Base-by-base conservation (phyloP, 805 yeast genomes). In the Pichia nakasei region DNA sequence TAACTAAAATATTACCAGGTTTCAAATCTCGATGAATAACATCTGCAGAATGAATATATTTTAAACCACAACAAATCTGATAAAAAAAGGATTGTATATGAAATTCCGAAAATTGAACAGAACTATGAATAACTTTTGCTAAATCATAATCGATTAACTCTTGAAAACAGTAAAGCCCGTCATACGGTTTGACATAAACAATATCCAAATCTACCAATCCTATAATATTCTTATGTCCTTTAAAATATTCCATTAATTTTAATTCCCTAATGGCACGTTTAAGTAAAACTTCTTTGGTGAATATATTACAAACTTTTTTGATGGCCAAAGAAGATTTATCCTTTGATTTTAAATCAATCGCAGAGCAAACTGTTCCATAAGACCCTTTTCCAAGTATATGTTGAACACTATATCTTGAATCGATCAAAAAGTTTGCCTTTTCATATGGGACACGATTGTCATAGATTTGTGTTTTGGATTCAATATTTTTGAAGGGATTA, bases 21-120 rank as follows among this genome's bases (percentile, higher is more conserved):
- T 89, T 89, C 49, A 89, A 72, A 59, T 89, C 97, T 45, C 97
- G 71, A 59, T 89, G 97, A 43, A 89, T 82, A 9, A 89, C 95
- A 52, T 85, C 88, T 1, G 96, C 96, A 6, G 93, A 79, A 61
- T 89, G 97, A 41, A 89, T 82, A 56, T 86, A 89, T 57, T 85
- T 84, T 37, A 89, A 64, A 0, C 95, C 97, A 61, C 94, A 84
- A 31, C 87, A 64, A 2, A 89, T 75, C 60, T 89, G 97, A 57
- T 87, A 88, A 34, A 78, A 59, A 52, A 86, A 83, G 48, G 75
- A 74, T 55, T 80, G 81, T 26, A 86, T 76, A 56, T 88, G 96
- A 59, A 80, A 82, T 49, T 85, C 93, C n/a, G 91, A 78, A 53
- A 89, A 76, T 49, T 82, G 86, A 17, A 80, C 82, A 0, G 80